Base-by-base conservation (phyloP, 139 green algal genomes). In the Zygnema cylindricum region DNA sequence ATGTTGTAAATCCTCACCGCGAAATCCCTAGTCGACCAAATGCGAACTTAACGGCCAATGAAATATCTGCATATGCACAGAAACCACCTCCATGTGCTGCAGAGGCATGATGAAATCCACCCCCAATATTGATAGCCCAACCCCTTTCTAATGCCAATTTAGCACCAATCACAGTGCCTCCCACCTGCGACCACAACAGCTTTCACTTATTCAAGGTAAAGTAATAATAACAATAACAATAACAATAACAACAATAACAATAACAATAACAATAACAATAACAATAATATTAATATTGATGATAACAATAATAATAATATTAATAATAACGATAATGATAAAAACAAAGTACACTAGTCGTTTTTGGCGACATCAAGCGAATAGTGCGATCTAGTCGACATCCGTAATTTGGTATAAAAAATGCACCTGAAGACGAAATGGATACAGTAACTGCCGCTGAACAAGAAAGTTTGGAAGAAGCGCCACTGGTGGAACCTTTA, bases 61-160 rank as follows among this genome's bases (percentile, higher is more conserved):
- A 43, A 36, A 90, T 90, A 77, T 90, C 85, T 30, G 77, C 85
- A 36, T 90, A 90, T 2, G 49, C 77, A 33, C 85, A 90, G 78
- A 82, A 90, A 21, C 85, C 78, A 11, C 85, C 78, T 7, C 78
- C 78, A 36, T 32, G 21, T 16, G 16, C 16, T 33, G 16, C 78
- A 55, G 16, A 86, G 16, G 43, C 42, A 69, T 86, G 78, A 33
- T 86, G 78, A 55, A 86, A 86, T 25, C 75, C 75, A 25, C 75
- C 75, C 75, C 86, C 87, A 36, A 91, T 23, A 81, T 91, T 91
- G 39, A 91, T 35, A 1, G 87, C 87, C 81, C 87, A 91, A 39
- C 87, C 87, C 32, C 81, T 71, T 49, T 89, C 81, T 21, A 86
- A 1, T 33, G 87, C 87, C 81, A 91, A 81, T 43, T 89, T 83